Base-by-base conservation (phyloP, 176 grass and related monocot genomes). In the Aegilops longissima region DNA sequence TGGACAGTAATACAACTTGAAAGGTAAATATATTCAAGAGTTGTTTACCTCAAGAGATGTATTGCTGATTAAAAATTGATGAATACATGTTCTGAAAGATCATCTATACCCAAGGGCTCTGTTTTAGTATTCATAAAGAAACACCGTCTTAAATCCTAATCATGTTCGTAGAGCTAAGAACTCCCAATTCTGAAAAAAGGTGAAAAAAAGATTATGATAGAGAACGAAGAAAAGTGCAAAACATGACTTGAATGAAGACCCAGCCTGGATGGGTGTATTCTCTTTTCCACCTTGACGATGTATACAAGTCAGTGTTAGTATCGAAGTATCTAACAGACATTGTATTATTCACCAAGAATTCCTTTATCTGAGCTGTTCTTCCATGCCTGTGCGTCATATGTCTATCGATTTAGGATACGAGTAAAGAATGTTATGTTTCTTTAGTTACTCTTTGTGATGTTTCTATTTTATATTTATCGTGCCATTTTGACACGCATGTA, bases 11-110 rank as follows among this genome's bases (percentile, higher is more conserved):
- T 82, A 83, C 87, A 82, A 68, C 68, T 77, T 80, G 80, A 64
- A 91, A 91, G 89, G 89, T 91, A 91, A 83, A 89, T 89, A 89
- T 81, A 84, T 75, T 79, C 42, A 78, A 23, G 69, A 88, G 36
- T 66, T 14, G 63, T 81, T 84, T 79, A 65, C 58, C 72, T 54
- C 71, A 78, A 71, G 85, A 67, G 88, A 82, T 87, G 66, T 63
- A 52, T 63, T 87, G 30, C 85, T 78, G 66, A 73, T 45, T 66
- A 86, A 83, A 66, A 82, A 70, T 69, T 80, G 80, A 86, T 4
- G 44, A 73, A 30, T 6, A 9, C 17, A 45, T 17, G 21, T 54
- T 63, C 61, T 65, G 63, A 80, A 87, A 81, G 18, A 88, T 72
- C 17, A 79, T 14, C 71, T 79, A 64, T 61, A 73, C 5, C 1